Base-by-base conservation (phyloP, 768 basidiomycete genomes). In the Suillus weaverae region DNA sequence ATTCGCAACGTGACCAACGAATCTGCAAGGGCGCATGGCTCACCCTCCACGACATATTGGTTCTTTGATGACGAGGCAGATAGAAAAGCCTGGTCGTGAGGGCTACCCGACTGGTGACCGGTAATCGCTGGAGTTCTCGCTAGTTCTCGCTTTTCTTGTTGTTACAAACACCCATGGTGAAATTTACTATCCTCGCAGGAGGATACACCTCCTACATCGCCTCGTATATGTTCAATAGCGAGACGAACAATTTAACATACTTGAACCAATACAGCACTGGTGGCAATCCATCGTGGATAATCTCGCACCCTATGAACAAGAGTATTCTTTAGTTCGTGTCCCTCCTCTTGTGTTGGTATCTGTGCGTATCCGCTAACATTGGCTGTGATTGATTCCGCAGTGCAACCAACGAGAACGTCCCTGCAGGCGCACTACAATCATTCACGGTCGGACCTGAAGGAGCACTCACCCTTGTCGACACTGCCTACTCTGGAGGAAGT, bases 161-260 rank as follows among this genome's bases (percentile, higher is more conserved):
- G 41, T 61, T 44, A 38, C 64, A 18, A 33, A 54, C 10, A 53
- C 46, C 26, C 51, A 90, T 90, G 89, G 89, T 90, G 68, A 81
- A 85, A 62, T 85, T 88, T 70, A 88, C 81, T 4, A 87, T 91
- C 66, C 80, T 90, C 41, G 89, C 89, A 36, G 89, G 89, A 39
- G 89, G 89, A 18, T 89, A 85, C 70, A 74, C 78, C 30, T 74
- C 84, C 64, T 87, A 86, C 68, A 80, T 91, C 62, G 86, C 85
- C 2, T 83, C 86, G 0, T 90, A 89, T 73, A 70, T 85, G 41
- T 91, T 90, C 77, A 82, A 85, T 70, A 75, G 84, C 13, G 78
- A 83, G 26, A 76, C 79, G 22, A 79, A 78, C 18, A 75, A 81
- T 6, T 73, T 90, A 59, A 79, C 82, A 2, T 76, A 87, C 30